These are phyloP conservation scores for Metarhizium brunneum DNA, from an alignment of 2,329 filamentous ascomycete species.

Conservation along the genomic window DNA sequence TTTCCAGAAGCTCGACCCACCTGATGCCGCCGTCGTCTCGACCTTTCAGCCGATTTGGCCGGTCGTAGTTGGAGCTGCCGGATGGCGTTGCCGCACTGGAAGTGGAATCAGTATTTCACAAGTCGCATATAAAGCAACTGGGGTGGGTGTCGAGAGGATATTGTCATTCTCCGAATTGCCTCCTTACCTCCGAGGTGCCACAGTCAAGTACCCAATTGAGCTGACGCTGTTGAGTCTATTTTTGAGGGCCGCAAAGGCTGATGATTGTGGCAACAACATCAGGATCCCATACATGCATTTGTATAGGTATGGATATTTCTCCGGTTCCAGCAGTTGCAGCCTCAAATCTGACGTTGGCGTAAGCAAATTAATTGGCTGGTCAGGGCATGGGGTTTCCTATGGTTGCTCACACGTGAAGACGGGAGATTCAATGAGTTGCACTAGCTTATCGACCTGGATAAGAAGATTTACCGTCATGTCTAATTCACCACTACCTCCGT, in stretches of 20 bases:
- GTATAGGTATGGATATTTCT: constrained; percentile 90
- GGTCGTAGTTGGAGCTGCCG: constrained; percentile 52
- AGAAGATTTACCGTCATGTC: constrained; percentile 99
- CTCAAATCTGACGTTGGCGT: constrained; percentile 59
- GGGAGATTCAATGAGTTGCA: constrained; percentile 91
- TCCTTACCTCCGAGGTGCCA: constrained; percentile 67
- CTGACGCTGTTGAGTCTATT: constrained; percentile 95
- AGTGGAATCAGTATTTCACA: constrained; percentile 4
- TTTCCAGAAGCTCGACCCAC: constrained; percentile 89
- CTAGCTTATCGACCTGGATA: constrained; percentile 97
- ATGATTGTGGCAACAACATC: constrained; percentile 97
- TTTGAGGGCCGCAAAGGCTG: constrained; percentile 91
- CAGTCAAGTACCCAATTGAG: constrained; percentile 90
- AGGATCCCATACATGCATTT: constrained; percentile 95
- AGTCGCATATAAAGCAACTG: neutral
- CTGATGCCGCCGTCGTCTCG: constrained; percentile 78
- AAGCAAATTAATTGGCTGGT: neutral
- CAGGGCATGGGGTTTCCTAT: neutral
- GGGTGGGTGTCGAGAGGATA: neutral
- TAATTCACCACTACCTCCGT: constrained; percentile 65
- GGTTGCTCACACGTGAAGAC: constrained; percentile 80
- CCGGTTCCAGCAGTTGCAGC: constrained; percentile 88
- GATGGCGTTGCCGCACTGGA: constrained; percentile 36
- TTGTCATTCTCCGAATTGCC: neutral
- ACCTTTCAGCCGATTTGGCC: constrained; percentile 68